Base-by-base conservation (phyloP, 257 asterid species). In the Misopates orontium region DNA sequence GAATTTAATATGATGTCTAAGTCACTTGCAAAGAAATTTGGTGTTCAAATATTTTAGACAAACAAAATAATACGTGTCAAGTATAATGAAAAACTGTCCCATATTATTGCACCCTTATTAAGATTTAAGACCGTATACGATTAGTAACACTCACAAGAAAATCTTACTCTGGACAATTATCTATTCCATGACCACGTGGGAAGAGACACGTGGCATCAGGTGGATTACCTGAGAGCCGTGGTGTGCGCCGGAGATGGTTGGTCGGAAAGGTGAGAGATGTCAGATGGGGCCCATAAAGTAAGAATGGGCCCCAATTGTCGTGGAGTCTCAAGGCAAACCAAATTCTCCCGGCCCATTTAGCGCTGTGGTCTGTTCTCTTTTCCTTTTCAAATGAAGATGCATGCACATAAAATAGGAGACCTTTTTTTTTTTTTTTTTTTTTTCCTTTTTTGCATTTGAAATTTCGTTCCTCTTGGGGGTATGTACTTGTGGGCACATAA, bases 171-270 rank as follows among this genome's bases (percentile, higher is more conserved):
- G n/a, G n/a, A n/a, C 36, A 28, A 28, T 28, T 28, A 28, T 28
- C 69, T 71, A 64, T 68, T 71, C 73, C 67, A 62, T 4, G 19
- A 17, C 65, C 85, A 75, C 50, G 75, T 62, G 73, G 54, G 23
- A 19, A 14, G 3, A 58, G 41, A 61, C 83, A 70, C 77, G 75
- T 71, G 78, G 72, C 74, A 13, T 18, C 0, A 31, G 51, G 4
- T 66, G 25, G 67, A 22, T 8, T 39, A 62, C 15, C 64, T 44
- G 59, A 58, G 20, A 60, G 68, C 68, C 73, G 71, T 20, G 68
- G 77, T 44, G 55, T 58, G 10, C 71, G 73, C 79, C 79, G 75
- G 75, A 56, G 23, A 36, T 62, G 66, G 83, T 63, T 53, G 60
- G 62, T 71, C 69, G 71, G 65, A 14, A 77, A 75, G 57, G 64